Evolutionary conservation across 345 rosid species (phyloP).

Genomic region (Corymbia maculata): DNA sequence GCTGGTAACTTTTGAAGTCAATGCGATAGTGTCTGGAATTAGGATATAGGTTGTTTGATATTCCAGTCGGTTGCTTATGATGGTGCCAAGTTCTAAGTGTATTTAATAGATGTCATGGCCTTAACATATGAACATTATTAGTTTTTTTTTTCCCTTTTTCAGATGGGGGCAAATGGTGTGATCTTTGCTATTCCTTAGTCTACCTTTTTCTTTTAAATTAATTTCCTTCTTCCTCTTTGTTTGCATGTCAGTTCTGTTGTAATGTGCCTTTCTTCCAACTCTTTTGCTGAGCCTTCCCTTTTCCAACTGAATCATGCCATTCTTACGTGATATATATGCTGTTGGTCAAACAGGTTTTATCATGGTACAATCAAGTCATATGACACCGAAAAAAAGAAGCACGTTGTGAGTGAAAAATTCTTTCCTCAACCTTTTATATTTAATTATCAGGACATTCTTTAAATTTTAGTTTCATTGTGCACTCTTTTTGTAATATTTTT

Average conservation of each 20-base stretch:
- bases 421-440: not conserved
- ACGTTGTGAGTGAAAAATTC: conserved; percentile 52
- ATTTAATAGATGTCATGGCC: not conserved
- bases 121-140: not conserved
- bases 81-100: not conserved
- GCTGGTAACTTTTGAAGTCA: not conserved
- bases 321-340: conserved; percentile 5
- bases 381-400: conserved; percentile 69
- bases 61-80: not conserved
- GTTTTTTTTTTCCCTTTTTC: not conserved
- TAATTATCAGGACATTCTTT: not conserved
- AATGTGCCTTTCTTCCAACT: not conserved
- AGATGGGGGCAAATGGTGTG: not conserved
- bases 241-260: not conserved
- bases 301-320: not conserved
- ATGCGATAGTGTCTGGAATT: not conserved
- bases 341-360: conserved; percentile 64
- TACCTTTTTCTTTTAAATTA: not conserved
- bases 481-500: not conserved
- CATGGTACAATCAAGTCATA: conserved; percentile 86
- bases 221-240: not conserved
- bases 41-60: not conserved
- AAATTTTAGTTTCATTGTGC: not conserved
- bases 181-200: not conserved
- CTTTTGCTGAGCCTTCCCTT: not conserved